Percentiles rank a stretch among this genome's conserved stretches.
These are phyloP conservation scores for Ziziphus jujuba DNA, from an alignment of 306 rosid genomes.

Conservation along the genomic window DNA sequence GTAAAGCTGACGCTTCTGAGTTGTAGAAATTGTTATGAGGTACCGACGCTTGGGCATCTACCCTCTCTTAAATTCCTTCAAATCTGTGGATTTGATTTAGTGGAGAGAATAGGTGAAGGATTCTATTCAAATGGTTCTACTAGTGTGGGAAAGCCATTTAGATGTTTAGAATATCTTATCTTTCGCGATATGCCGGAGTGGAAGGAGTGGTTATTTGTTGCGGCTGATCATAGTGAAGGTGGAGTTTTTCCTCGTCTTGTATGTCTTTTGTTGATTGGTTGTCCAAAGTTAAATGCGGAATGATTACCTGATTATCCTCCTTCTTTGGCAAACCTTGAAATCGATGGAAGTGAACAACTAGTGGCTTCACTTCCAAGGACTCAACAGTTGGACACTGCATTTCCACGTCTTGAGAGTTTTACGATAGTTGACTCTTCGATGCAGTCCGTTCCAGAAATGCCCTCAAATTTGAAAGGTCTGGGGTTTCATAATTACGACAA, in stretches of 20 bases:
- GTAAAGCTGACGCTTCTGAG: neutral
- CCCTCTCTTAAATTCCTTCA: neutral
- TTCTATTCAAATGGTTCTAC: neutral
- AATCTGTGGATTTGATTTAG: neutral
- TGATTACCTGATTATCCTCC: no score
- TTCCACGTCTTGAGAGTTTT: constrained; percentile 5
- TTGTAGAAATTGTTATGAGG: no score
- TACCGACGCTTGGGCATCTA: neutral
- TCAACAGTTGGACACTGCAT: no score
- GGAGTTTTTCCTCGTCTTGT: constrained; percentile 6
- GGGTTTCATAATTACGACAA: neutral
- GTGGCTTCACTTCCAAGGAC: no score
- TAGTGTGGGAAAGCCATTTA: neutral
- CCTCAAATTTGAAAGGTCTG: neutral
- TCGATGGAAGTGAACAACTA: no score
- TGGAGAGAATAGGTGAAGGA: neutral
- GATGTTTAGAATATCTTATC: neutral
- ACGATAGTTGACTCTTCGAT: neutral
- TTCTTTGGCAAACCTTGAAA: no score
- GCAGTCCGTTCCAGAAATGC: constrained; percentile 17
- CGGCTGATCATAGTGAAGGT: neutral
- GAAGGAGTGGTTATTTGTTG: constrained; percentile 6
- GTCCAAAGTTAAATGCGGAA: neutral
- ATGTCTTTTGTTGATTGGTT: neutral
- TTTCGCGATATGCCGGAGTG: neutral